Evolutionary conservation across 1,139 yeast species (phyloP).

Genomic region (Magnusiomyces paraingens): DNA sequence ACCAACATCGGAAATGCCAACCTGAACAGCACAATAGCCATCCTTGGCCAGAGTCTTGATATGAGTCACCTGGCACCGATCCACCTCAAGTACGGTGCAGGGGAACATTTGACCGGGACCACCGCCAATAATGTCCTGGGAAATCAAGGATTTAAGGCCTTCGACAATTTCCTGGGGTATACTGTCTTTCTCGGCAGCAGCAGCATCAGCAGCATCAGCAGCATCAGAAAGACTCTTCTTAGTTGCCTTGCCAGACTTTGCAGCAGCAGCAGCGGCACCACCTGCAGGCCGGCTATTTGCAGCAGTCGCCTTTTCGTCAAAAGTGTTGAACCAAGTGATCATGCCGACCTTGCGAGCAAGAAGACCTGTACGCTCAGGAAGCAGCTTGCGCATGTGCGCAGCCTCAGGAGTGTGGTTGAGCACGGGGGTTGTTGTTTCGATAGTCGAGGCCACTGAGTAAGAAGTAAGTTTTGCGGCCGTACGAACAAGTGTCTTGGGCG

Average conservation of each 20-base stretch:
- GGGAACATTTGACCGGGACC: conserved; percentile 36
- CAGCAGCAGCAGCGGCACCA: conserved; percentile 37
- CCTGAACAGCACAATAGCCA: conserved; percentile 80
- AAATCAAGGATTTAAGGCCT: too few species aligned
- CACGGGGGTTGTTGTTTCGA: conserved; percentile 29
- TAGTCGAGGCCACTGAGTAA: conserved; percentile 28
- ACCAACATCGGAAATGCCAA: conserved; percentile 48
- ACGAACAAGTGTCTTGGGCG: conserved; percentile 7
- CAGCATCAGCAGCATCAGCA: conserved; percentile 27
- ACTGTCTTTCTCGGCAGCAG: too few species aligned
- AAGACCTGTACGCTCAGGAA: conserved; percentile 75
- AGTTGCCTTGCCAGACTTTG: background rate
- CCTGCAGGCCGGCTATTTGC: conserved; percentile 35
- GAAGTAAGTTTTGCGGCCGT: conserved; percentile 32
- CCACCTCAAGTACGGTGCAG: conserved; percentile 75
- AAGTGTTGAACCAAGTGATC: conserved; percentile 65
- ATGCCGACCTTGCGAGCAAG: conserved; percentile 82
- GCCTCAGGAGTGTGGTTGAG: conserved; percentile 34
- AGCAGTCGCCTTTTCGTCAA: too few species aligned
- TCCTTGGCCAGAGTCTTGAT: conserved; percentile 61
- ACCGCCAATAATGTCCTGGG: conserved; percentile 36
- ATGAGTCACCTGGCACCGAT: conserved; percentile 77
- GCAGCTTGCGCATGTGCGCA: conserved; percentile 48
- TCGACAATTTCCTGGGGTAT: too few species aligned
- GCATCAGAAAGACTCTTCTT: conserved; percentile 39